Conservation (phyloP, 176 grass and related monocot species). For the Saccharum officinarum region DNA sequence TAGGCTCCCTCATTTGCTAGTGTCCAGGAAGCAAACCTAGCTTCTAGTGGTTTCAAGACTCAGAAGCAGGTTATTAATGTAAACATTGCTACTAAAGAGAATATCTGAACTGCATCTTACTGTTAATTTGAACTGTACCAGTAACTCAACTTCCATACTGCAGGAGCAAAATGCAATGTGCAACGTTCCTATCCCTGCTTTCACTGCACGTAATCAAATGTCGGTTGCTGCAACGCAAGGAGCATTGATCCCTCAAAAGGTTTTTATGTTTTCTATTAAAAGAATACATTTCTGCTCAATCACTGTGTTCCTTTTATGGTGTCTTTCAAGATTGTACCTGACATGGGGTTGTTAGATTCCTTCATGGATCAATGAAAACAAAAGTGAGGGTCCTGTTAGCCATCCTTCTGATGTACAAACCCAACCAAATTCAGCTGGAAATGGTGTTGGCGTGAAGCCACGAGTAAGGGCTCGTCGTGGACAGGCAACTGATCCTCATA, state of each 20-base stretch:
- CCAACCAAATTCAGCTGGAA: conserved; percentile 41
- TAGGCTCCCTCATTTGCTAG: conserved; percentile 30
- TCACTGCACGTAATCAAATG: conserved; percentile 39
- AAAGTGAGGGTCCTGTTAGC: conserved; percentile 44
- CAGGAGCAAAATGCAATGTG: conserved; percentile 55
- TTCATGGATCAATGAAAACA: conserved; percentile 26
- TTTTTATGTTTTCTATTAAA: conserved; percentile 14
- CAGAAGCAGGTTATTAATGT: conserved; percentile 45
- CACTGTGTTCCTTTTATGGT: neutral
- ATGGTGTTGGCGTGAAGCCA: conserved; percentile 48
- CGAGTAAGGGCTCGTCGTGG: conserved; percentile 64
- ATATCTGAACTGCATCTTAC: neutral
- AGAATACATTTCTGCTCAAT: conserved; percentile 5
- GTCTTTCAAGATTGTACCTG: conserved; percentile 21
- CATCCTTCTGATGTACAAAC: conserved; percentile 40
- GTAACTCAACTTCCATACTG: conserved; percentile 33
- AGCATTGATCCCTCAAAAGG: conserved; percentile 39
- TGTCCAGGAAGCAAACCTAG: conserved; percentile 24
- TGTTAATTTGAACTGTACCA: conserved; percentile 7
- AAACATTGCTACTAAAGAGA: neutral
- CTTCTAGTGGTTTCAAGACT: conserved; percentile 39
- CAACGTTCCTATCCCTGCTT: conserved; percentile 43
- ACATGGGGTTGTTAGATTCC: neutral
- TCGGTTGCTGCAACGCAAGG: conserved; percentile 40
- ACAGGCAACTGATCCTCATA: conserved; percentile 86